Base-by-base conservation (phyloP, 2,329 filamentous ascomycete species). In the Neophaeococcomyces mojaviensis region DNA sequence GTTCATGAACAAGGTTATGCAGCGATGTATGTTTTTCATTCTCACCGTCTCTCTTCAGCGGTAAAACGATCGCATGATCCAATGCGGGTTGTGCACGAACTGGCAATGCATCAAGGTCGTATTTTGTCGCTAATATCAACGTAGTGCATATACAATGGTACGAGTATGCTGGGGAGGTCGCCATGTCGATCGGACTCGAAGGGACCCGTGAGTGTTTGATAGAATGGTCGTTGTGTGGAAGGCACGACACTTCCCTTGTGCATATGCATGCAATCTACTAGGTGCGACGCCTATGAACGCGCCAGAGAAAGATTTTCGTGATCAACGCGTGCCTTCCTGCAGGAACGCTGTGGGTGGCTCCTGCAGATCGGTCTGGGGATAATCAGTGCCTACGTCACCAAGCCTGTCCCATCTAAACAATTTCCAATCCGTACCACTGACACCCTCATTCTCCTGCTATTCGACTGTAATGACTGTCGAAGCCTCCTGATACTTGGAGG, bases 111-210 rank as follows among this genome's bases (percentile, higher is more conserved):
- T 65, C 50, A 38, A 84, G 65, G 2, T 69, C 60, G 31, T 76
- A 72, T 1, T 76, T 77, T 36, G 70, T 80, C 18, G 79, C 74
- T 51, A 85, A 71, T 45, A 84, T 66, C 51, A 84, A 74, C 55
- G 81, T 74, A 37, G 70, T 78, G 71, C 82, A 86, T 60, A 81
- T 62, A 70, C 82, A 85, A 59, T 74, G 78, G 61, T 79, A 77
- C 15, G 75, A 72, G 56, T 68, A 71, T 40, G 76, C 56, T 48
- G 58, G 53, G 54, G 49, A 22, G 18, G 30, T 22, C 6, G 42
- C 34, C 35, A 39, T 24, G 46, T 55, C 33, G 10, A n/a, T n/a
- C n/a, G n/a, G n/a, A n/a, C n/a, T n/a, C n/a, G n/a, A n/a, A n/a
- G n/a, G n/a, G n/a, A n/a, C n/a, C n/a, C n/a, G n/a, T n/a, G n/a